These are phyloP conservation scores for Centella asiatica DNA, from an alignment of 129 eudicot species.

Conservation along the genomic window DNA sequence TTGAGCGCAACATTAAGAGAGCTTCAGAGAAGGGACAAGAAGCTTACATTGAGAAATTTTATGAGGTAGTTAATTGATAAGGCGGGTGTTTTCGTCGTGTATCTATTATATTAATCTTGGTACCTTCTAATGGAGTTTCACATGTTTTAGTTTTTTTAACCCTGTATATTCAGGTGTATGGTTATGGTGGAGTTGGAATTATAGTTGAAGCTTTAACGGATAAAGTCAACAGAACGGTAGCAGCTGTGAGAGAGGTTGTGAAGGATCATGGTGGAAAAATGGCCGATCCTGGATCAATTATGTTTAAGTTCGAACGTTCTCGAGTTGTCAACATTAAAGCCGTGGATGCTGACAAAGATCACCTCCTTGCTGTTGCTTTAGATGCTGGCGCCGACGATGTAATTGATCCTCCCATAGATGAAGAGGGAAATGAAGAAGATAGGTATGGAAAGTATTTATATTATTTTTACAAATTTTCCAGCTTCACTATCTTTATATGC, in stretches of 20 bases:
- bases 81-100: not conserved
- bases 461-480: not conserved
- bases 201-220: slow-evolving; percentile 82
- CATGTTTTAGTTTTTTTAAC: not conserved
- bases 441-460: slow-evolving; percentile 49
- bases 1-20: slow-evolving; percentile 92
- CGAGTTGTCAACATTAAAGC: slow-evolving; percentile 67
- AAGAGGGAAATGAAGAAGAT: slow-evolving; percentile 62
- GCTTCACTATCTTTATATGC: not conserved
- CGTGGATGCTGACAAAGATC: slow-evolving; percentile 64
- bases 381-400: slow-evolving; percentile 99
- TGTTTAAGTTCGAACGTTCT: slow-evolving; percentile 80
- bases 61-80: slow-evolving; percentile 48
- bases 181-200: slow-evolving; percentile 94
- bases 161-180: slow-evolving; percentile 55
- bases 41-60: slow-evolving; percentile 80
- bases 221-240: slow-evolving; percentile 80
- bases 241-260: slow-evolving; percentile 63
- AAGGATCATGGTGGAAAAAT: slow-evolving; percentile 92
- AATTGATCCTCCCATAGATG: slow-evolving; percentile 66
- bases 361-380: slow-evolving; percentile 66
- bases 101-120: not conserved
- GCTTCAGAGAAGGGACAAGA: slow-evolving; percentile 95
- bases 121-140: not conserved
- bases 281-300: slow-evolving; percentile 95